Evolutionary conservation across 495 filamentous ascomycete genomes (phyloP).

Genomic region (Daldinia bambusicola): DNA sequence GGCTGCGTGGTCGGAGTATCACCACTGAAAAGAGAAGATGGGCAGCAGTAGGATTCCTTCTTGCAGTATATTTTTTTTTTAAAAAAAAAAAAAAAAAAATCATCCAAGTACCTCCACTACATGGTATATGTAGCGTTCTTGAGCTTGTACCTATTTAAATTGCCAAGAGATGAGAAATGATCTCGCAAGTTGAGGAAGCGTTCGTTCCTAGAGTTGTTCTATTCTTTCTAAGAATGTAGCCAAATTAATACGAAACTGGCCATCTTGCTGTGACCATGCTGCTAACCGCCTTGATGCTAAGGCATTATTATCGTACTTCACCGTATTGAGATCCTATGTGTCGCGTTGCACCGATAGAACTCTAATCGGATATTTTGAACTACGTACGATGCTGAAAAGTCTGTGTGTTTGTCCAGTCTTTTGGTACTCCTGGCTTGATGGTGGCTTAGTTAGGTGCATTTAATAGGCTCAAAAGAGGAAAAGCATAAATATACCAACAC

Average conservation of each 20-base stretch:
- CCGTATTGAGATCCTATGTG: neutral
- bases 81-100: no score
- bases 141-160: no score
- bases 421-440: neutral
- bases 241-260: constrained; percentile 18
- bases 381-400: neutral
- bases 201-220: neutral
- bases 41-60: constrained; percentile 25
- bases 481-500: neutral
- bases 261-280: neutral
- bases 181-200: neutral
- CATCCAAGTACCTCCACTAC: no score
- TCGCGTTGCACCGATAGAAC: neutral
- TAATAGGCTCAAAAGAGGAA: neutral
- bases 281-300: neutral
- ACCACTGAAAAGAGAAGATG: constrained; percentile 35
- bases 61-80: no score
- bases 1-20: constrained; percentile 37
- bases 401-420: neutral
- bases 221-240: constrained; percentile 6
- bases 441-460: neutral
- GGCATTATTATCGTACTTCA: neutral
- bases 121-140: no score
- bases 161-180: constrained; percentile 6
- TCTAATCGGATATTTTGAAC: neutral